A percentile compares a stretch with the other conserved stretches of the same genome.
Evolutionary conservation across 345 rosid species (phyloP).

Genomic region (Eucalyptus shirleyi): DNA sequence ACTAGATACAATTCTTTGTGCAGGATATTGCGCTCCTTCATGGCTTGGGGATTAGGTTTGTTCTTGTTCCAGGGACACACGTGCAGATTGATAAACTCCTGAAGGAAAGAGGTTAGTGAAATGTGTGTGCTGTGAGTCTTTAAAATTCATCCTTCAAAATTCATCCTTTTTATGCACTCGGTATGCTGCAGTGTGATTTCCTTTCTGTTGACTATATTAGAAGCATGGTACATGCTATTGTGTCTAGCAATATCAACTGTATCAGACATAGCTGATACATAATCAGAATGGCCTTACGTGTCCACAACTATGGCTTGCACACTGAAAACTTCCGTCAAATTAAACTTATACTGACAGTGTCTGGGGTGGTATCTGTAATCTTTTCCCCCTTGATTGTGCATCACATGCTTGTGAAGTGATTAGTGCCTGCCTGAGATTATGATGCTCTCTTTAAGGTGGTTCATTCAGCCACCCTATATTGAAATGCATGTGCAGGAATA

Average conservation of each 20-base stretch:
- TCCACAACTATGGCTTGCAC: not conserved
- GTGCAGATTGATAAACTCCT: constrained; percentile 79
- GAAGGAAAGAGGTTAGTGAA: constrained; percentile 59
- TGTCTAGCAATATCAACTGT: not conserved
- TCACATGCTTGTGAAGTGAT: not conserved
- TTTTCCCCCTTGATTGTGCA: not conserved
- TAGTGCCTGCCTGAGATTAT: not conserved
- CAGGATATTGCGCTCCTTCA: constrained; percentile 96
- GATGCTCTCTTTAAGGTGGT: not conserved
- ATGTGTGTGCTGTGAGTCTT: not conserved
- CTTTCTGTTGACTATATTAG: not conserved
- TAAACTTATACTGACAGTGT: not conserved
- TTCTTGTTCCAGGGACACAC: constrained; percentile 84
- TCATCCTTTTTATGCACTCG: not conserved
- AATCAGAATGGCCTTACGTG: not conserved
- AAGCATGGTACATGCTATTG: not conserved
- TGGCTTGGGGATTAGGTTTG: constrained; percentile 74
- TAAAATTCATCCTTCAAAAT: not conserved
- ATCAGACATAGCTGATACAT: not conserved
- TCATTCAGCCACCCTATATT: not conserved
- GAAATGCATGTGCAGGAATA: not conserved
- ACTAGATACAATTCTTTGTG: not conserved
- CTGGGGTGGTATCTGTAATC: not conserved
- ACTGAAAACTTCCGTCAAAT: not conserved
- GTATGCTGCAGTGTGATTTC: not conserved